Evolutionary conservation across 1,139 yeast species (phyloP).

Genomic region (Candida pseudocylindracea): DNA sequence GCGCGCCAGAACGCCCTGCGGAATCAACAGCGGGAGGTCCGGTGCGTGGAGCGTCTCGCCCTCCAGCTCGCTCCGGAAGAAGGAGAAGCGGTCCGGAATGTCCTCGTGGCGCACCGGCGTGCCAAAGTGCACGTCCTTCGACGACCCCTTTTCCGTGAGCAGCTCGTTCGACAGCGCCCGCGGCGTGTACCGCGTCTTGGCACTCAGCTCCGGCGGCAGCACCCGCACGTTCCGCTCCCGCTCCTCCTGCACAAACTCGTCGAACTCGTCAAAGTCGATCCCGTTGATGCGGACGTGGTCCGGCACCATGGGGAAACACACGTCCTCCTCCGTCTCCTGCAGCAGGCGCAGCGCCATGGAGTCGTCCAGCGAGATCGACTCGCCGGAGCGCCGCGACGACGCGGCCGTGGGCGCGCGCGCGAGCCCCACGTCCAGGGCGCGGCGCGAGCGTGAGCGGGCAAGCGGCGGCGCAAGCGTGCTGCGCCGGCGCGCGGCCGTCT

Average conservation of each 20-base stretch:
- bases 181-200: constrained; percentile 1
- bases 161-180: constrained; percentile 6
- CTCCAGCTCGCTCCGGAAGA: constrained; percentile 60
- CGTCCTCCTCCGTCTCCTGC: constrained; percentile 90
- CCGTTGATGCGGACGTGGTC: constrained; percentile 51
- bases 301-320: constrained; percentile 82
- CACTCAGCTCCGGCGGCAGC: constrained; percentile 11
- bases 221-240: constrained; percentile 9
- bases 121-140: background rate
- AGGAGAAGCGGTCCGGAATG: constrained; percentile 47
- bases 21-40: constrained; percentile 54
- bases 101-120: background rate
- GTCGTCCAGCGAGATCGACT: constrained; percentile 33
- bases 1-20: constrained; percentile 39
- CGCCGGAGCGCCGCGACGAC: constrained; percentile 9
- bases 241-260: constrained; percentile 44
- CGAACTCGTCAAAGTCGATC: constrained; percentile 60
- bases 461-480: too few species aligned
- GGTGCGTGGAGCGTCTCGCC: constrained; percentile 71
- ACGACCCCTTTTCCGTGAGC: background rate
- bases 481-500: too few species aligned
- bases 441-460: too few species aligned
- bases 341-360: constrained; percentile 55
- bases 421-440: too few species aligned
- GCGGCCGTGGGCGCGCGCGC: too few species aligned